Evolutionary conservation across 148 eudicot species (phyloP), one percentile per base, ranked within the genome.

Genomic region (Cornus kousa): DNA sequence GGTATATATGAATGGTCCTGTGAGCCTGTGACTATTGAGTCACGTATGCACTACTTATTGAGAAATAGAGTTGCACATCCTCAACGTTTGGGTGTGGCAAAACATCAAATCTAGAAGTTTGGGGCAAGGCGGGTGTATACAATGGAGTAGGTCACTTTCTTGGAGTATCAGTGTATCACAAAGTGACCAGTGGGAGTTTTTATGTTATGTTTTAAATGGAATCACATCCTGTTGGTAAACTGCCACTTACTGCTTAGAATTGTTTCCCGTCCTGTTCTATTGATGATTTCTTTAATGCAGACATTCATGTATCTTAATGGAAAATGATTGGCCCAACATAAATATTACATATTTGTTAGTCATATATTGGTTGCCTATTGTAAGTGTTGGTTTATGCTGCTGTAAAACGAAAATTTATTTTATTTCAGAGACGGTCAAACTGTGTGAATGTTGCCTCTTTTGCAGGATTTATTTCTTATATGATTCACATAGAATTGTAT

Each of bases 371-470:
- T 62, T 4, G 19, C 23, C 20, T 62, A 4, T 20, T 62, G 17
- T 16, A 62, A 1, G 23, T 20, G 24, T 62, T 62, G 4, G 64
- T 16, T 16, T 20, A 7, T 62, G 9, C 20, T 62, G 66, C 66
- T 0, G 66, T 20, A 5, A 62, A 62, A n/a, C 1, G 4, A 62
- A 62, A 19, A 62, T n/a, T 6, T n/a, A 3, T 19, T 17, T 17
- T n/a, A 62, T 0, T 6, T 62, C 4, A n/a, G 5, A 3, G 66
- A n/a, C 3, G 20, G 20, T 62, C 23, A 20, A n/a, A 62, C 66
- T 62, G 66, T 62, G 23, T 40, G 19, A 75, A 24, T 74, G 39
- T 66, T 75, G 40, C 8, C 62, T 66, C 23, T 75, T 65, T 60
- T 46, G 57, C 78, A 3, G 39, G 70, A 35, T 5, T 14, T 62